Evolutionary conservation across 345 rosid species (phyloP).

Genomic region (Garcia nutans): DNA sequence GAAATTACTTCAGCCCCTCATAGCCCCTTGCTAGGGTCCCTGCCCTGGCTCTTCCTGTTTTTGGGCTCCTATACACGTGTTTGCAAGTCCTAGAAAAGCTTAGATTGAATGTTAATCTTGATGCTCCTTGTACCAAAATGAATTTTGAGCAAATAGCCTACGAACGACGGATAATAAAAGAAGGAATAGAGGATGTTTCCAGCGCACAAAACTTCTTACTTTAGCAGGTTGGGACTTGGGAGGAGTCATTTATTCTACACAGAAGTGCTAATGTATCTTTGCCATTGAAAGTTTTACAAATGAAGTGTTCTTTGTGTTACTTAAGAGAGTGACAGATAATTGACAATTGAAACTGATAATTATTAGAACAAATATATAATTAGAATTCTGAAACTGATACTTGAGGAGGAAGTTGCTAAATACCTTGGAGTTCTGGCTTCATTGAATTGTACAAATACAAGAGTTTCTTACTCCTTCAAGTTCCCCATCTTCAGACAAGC

Average conservation of each 20-base stretch:
- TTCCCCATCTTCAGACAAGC: slow-evolving; percentile 63
- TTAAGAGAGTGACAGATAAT: background rate
- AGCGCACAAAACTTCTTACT: too few species aligned
- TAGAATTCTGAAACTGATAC: background rate
- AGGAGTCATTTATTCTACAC: too few species aligned
- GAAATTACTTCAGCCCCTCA: background rate
- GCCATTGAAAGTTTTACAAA: too few species aligned
- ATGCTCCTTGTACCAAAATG: too few species aligned
- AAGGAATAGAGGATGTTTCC: too few species aligned
- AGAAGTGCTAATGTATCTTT: too few species aligned
- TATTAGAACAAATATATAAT: background rate
- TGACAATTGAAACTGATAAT: background rate
- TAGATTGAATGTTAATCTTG: background rate
- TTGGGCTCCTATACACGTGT: background rate
- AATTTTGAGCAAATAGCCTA: too few species aligned
- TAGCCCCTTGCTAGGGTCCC: background rate
- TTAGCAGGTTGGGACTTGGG: too few species aligned
- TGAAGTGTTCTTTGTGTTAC: background rate
- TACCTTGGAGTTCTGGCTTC: slow-evolving; percentile 29
- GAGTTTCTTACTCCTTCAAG: slow-evolving; percentile 51
- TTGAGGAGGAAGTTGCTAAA: background rate
- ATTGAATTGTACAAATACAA: slow-evolving; percentile 65
- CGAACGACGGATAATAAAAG: too few species aligned
- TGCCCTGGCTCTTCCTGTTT: background rate
- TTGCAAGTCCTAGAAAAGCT: background rate